phyloP scores from a whole-genome alignment of 2,329 filamentous ascomycete species.

The Xylariaceae sp. region DNA sequence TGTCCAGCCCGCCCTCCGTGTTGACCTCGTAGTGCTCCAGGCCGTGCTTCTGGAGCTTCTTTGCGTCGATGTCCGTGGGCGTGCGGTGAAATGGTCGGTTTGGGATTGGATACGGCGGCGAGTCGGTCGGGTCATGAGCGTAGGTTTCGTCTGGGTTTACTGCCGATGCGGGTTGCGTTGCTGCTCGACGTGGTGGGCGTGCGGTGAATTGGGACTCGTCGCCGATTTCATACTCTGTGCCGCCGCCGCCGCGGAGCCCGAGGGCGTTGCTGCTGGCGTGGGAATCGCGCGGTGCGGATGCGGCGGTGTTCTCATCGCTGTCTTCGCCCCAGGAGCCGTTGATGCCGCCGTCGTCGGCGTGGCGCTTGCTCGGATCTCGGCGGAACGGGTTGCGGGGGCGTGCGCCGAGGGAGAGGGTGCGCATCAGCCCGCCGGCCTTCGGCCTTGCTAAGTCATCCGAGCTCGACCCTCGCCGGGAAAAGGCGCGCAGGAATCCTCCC shows the following conservation, averaged over 20 bases:
- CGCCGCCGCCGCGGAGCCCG: slow-evolving; percentile 29
- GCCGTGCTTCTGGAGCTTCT: slow-evolving; percentile 51
- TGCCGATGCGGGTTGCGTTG: slow-evolving; percentile 25
- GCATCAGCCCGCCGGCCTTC: slow-evolving; percentile 41
- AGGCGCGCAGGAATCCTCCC: slow-evolving; percentile 43
- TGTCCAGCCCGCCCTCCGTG: slow-evolving; percentile 77
- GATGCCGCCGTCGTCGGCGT: slow-evolving; percentile 49
- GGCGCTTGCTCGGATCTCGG: slow-evolving; percentile 39
- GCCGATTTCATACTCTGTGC: slow-evolving; percentile 47
- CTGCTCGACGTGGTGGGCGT: slow-evolving; percentile 31
- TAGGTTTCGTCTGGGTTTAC: slow-evolving; percentile 15
- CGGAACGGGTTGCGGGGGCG: slow-evolving; percentile 41
- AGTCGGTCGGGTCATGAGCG: not conserved
- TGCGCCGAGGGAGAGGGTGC: slow-evolving; percentile 58
- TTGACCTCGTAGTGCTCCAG: slow-evolving; percentile 59
- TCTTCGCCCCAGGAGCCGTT: slow-evolving; percentile 51
- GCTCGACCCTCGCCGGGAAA: slow-evolving; percentile 40
- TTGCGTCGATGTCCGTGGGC: slow-evolving; percentile 63
- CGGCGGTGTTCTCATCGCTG: slow-evolving; percentile 33
- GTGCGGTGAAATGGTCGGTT: slow-evolving; percentile 56
- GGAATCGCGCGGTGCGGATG: slow-evolving; percentile 14
- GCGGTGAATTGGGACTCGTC: slow-evolving; percentile 57
- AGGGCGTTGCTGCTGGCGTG: slow-evolving; percentile 23
- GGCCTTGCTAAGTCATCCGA: slow-evolving; percentile 37
- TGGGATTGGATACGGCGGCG: not conserved